Conservation (phyloP, 202 grass and related monocot species). For the Zoysia matrella region DNA sequence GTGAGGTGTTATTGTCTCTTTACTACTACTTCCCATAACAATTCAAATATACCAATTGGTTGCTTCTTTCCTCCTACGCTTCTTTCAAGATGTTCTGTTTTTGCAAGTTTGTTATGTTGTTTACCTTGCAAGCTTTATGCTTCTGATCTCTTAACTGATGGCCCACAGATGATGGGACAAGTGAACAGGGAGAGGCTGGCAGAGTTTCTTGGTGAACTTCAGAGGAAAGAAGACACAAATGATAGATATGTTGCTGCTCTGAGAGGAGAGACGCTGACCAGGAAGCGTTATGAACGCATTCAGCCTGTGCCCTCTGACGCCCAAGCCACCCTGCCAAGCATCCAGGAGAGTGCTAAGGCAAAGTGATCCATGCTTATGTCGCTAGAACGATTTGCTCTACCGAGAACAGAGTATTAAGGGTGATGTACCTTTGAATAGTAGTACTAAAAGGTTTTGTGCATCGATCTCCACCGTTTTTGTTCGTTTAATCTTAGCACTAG, state of each 20-base stretch:
- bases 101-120: neutral
- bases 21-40: constrained; percentile 7
- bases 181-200: constrained; percentile 47
- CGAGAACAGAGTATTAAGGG: constrained; percentile 15
- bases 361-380: constrained; percentile 42
- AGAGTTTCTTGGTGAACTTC: too few relatives aligned
- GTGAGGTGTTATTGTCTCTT: constrained; percentile 10
- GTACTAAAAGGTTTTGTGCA: neutral
- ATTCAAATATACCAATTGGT: neutral
- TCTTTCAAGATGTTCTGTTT: neutral
- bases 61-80: neutral
- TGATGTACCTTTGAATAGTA: neutral
- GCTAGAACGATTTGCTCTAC: neutral
- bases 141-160: neutral
- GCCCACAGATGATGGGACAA: constrained; percentile 93
- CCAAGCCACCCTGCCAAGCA: constrained; percentile 47
- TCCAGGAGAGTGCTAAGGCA: constrained; percentile 54
- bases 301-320: constrained; percentile 58
- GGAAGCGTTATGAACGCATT: constrained; percentile 82
- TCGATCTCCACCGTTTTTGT: neutral
- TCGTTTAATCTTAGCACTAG: neutral
- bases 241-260: constrained; percentile 90
- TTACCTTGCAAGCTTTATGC: neutral
- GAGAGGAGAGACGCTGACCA: constrained; percentile 83
- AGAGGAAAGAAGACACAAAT: constrained; percentile 32